phyloP scores from a whole-genome alignment of 257 asterid genomes.

The Jasminum sambac region DNA sequence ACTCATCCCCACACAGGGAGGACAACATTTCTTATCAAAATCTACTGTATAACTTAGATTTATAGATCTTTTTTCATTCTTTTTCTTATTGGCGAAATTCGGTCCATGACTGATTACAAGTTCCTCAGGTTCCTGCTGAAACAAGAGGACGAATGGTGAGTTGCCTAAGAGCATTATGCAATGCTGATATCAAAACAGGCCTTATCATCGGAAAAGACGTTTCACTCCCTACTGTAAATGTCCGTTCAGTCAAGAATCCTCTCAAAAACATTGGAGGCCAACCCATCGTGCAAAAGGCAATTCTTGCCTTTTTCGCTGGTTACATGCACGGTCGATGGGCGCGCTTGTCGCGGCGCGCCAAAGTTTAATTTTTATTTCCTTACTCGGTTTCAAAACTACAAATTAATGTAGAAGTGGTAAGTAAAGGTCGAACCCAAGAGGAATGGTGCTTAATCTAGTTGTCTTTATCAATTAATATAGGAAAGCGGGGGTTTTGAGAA shows the following conservation, averaged over 20 bases:
- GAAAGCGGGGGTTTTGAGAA: too few species aligned
- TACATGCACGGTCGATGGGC: constrained; percentile 53
- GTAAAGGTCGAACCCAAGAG: too few species aligned
- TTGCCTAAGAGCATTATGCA: constrained; percentile 49
- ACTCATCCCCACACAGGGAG: too few species aligned
- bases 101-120: constrained; percentile 4
- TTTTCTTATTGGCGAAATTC: background rate
- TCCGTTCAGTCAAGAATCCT: constrained; percentile 32
- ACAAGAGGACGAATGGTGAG: constrained; percentile 34
- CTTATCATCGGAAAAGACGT: constrained; percentile 44
- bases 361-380: too few species aligned
- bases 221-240: constrained; percentile 41
- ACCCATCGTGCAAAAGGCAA: constrained; percentile 23
- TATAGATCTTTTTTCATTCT: background rate
- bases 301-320: constrained; percentile 51
- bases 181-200: constrained; percentile 43
- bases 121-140: constrained; percentile 43
- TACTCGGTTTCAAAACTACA: too few species aligned
- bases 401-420: too few species aligned
- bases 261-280: constrained; percentile 33
- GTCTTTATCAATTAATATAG: too few species aligned
- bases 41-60: background rate
- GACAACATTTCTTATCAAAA: too few species aligned
- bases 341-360: too few species aligned
- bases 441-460: too few species aligned